Evolutionary conservation across 768 basidiomycete genomes (phyloP), one percentile per base, ranked within the genome.

Genomic region (Phaeolepiota aurea): DNA sequence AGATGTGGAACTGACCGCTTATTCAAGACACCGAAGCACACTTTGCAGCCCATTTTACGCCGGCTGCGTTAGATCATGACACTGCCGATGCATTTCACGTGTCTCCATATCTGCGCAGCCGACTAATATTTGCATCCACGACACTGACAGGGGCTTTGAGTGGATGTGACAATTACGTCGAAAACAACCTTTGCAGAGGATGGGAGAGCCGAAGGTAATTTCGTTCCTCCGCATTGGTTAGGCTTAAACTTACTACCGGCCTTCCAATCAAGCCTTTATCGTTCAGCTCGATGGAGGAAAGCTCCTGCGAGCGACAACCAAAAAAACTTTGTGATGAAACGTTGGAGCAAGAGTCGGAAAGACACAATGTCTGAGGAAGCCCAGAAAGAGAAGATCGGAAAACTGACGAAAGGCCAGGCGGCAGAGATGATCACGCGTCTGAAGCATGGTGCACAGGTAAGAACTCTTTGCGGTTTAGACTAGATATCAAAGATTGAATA

Each of bases 351-450:
- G 7, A 28, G 46, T 45, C 48, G 37, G 33, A 30, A 37, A 13
- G 52, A 43, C n/a, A 20, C n/a, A 22, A 52, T 53, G 13, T 41
- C 55, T 22, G 49, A 50, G 3, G 44, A 44, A 3, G 49, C 35
- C 16, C 50, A 46, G 16, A 55, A 56, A 5, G 51, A 64, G 20
- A 61, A 57, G 32, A 54, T 77, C 3, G 56, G 51, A 33, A 58
- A 43, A 0, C 51, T 92, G 49, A 88, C 76, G 1, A 89, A 87
- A 56, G 89, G 89, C 2, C 71, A 85, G 47, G 87, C 87, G 20
- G 82, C 81, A 0, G 79, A 80, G 47, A 78, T 90, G 33, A 83
- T 92, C 45, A 78, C 78, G 16, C 78, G 87, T 5, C 44, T 87
- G 42, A 82, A 76, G 54, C 81, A 90, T 51, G 88, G 87, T 18